Percentiles rank a stretch among this genome's conserved stretches.
phyloP scores from a whole-genome alignment of 1,139 yeast species.

The Kodamaea plutei region DNA sequence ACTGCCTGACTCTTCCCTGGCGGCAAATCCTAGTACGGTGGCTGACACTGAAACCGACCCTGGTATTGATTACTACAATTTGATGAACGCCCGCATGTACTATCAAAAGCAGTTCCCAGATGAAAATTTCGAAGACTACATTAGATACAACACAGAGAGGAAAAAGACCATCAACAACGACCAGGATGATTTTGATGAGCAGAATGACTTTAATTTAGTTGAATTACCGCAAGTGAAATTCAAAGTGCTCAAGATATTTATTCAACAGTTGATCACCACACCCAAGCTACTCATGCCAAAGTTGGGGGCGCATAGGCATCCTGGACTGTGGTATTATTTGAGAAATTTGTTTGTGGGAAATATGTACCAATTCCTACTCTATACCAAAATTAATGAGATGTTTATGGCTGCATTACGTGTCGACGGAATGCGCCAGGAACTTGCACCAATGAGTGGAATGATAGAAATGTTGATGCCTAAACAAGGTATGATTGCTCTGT shows the following conservation, averaged over 20 bases:
- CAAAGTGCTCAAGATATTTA: slow-evolving; percentile 13
- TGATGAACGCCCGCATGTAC: slow-evolving; percentile 28
- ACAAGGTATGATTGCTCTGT: slow-evolving; percentile 20
- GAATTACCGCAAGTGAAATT: slow-evolving; percentile 12
- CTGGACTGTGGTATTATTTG: slow-evolving; percentile 41
- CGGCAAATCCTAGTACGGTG: slow-evolving; percentile 4
- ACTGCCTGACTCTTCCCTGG: slow-evolving; percentile 9
- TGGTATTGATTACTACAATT: slow-evolving; percentile 24
- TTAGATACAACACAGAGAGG: slow-evolving; percentile 14
- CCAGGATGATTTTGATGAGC: slow-evolving; percentile 11
- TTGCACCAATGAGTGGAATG: slow-evolving; percentile 13
- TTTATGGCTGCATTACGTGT: slow-evolving; percentile 13
- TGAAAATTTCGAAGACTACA: slow-evolving; percentile 32
- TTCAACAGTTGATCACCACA: slow-evolving; percentile 23
- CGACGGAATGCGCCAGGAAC: slow-evolving; percentile 8
- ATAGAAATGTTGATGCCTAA: slow-evolving; percentile 23
- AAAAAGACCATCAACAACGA: slow-evolving; percentile 7
- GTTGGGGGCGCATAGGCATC: slow-evolving; percentile 37
- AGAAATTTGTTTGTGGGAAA: slow-evolving; percentile 40
- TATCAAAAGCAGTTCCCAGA: slow-evolving; percentile 24
- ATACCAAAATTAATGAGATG: slow-evolving; percentile 27
- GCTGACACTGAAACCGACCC: slow-evolving; percentile 11
- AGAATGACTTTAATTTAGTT: slow-evolving; percentile 15
- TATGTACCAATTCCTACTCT: slow-evolving; percentile 35
- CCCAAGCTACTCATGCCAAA: slow-evolving; percentile 37